These are phyloP conservation scores for Aspergillus sp. DNA, from an alignment of 2,329 filamentous ascomycete species.

Conservation along the genomic window DNA sequence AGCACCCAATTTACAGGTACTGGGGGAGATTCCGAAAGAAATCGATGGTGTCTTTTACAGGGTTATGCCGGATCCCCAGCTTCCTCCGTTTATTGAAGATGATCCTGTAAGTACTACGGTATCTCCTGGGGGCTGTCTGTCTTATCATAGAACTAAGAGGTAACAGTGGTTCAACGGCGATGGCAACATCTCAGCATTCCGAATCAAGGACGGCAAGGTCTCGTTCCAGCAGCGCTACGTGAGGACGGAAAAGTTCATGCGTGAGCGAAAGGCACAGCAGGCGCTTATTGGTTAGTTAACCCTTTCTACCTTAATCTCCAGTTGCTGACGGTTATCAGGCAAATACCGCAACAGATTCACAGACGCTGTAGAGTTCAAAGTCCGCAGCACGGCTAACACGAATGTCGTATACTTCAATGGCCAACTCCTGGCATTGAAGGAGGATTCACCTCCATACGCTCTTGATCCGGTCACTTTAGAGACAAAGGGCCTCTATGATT, in stretches of 20 bases:
- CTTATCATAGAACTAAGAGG: too few species aligned
- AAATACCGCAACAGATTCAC: slow-evolving; percentile 45
- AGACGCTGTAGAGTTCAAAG: slow-evolving; percentile 35
- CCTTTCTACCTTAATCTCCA: not conserved
- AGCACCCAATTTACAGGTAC: slow-evolving; percentile 43
- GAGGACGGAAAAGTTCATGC: slow-evolving; percentile 41
- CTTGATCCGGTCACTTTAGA: slow-evolving; percentile 50
- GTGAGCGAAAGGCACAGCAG: slow-evolving; percentile 38
- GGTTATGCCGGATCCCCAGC: slow-evolving; percentile 51
- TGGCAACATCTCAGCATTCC: slow-evolving; percentile 41
- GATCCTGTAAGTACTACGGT: slow-evolving; percentile 19
- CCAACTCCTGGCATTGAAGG: slow-evolving; percentile 48
- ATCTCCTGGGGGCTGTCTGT: too few species aligned
- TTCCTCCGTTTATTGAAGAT: slow-evolving; percentile 34
- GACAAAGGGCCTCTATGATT: slow-evolving; percentile 51
- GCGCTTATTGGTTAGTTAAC: slow-evolving; percentile 23
- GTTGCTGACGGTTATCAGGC: slow-evolving; percentile 18
- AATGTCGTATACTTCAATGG: slow-evolving; percentile 61
- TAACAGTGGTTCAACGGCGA: slow-evolving; percentile 42
- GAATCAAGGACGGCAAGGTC: slow-evolving; percentile 32
- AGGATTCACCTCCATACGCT: slow-evolving; percentile 53
- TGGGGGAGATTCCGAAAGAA: slow-evolving; percentile 44
- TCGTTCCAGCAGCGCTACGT: slow-evolving; percentile 41
- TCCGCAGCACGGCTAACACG: slow-evolving; percentile 51
- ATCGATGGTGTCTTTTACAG: slow-evolving; percentile 52